Percentiles rank a stretch among this genome's conserved stretches.
Conservation (phyloP, 345 rosid species). For the Anastatica hierochuntica region DNA sequence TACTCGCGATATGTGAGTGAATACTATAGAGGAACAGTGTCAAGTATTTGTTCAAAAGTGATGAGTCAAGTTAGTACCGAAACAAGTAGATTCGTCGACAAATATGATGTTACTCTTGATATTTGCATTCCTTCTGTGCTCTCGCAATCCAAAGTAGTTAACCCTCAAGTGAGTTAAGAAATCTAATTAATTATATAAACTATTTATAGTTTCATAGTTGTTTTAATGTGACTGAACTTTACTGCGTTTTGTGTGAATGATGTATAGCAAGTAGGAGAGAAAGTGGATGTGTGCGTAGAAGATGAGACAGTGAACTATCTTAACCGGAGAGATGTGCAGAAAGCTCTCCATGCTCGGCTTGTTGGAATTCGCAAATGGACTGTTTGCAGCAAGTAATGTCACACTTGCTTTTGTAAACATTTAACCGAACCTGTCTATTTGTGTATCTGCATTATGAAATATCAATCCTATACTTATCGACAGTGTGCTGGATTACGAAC, state of each 20-base stretch:
- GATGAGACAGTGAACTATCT: conserved; percentile 88
- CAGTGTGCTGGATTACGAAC: conserved; percentile 79
- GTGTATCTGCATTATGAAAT: background rate
- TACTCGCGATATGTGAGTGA: conserved; percentile 86
- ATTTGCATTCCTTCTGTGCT: conserved; percentile 80
- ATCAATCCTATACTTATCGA: too few relatives aligned
- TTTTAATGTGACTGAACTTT: background rate
- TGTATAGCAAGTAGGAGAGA: conserved; percentile 73
- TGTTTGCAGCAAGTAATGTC: conserved; percentile 83
- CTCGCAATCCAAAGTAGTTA: conserved; percentile 64
- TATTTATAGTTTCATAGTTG: too few relatives aligned
- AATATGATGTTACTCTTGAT: conserved; percentile 89
- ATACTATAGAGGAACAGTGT: conserved; percentile 65
- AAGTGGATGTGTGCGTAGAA: conserved; percentile 86
- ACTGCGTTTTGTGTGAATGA: background rate
- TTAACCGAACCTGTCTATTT: too few relatives aligned
- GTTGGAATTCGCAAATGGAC: conserved; percentile 72
- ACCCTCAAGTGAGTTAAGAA: conserved; percentile 64
- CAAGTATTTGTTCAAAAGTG: conserved; percentile 66
- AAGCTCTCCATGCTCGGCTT: conserved; percentile 82
- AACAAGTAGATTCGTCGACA: conserved; percentile 86
- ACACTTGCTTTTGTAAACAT: background rate
- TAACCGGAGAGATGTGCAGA: conserved; percentile 83
- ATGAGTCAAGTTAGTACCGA: conserved; percentile 73
- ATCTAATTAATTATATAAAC: too few relatives aligned